Percentiles rank a stretch among this genome's conserved stretches.
These are phyloP conservation scores for Fusarium praegraminearum DNA, from an alignment of 2,329 filamentous ascomycete species.

Conservation along the genomic window DNA sequence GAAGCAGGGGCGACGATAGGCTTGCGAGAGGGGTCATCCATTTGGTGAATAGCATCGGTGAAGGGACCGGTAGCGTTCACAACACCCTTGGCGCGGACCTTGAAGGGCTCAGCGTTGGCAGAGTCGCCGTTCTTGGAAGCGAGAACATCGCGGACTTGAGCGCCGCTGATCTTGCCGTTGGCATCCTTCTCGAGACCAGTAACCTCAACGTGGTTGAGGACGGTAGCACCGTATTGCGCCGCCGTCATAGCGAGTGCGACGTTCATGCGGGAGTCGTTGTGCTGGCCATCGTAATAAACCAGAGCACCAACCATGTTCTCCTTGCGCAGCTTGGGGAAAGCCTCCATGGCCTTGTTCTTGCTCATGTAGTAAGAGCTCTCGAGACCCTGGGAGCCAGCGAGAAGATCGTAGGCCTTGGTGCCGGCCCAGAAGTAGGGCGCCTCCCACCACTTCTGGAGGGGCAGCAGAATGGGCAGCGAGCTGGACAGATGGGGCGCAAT, in stretches of 20 bases:
- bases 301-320: slow-evolving; percentile 80
- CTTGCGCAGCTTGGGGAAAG: slow-evolving; percentile 82
- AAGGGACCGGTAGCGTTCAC: slow-evolving; percentile 89
- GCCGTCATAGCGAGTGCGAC: slow-evolving; percentile 85
- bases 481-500: slow-evolving; percentile 84
- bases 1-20: slow-evolving; percentile 84
- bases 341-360: slow-evolving; percentile 79
- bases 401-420: slow-evolving; percentile 82
- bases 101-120: slow-evolving; percentile 65
- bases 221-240: slow-evolving; percentile 81
- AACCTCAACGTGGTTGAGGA: slow-evolving; percentile 85
- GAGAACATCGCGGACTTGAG: slow-evolving; percentile 66
- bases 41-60: slow-evolving; percentile 81
- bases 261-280: slow-evolving; percentile 91
- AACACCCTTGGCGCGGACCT: slow-evolving; percentile 81
- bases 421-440: slow-evolving; percentile 78
- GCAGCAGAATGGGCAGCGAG: slow-evolving; percentile 87
- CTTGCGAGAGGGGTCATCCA: slow-evolving; percentile 77
- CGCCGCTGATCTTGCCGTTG: slow-evolving; percentile 76
- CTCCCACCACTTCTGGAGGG: slow-evolving; percentile 86
- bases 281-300: slow-evolving; percentile 88
- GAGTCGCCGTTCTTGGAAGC: slow-evolving; percentile 71
- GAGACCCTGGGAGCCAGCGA: slow-evolving; percentile 84
- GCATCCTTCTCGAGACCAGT: slow-evolving; percentile 79
- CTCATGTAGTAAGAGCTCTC: slow-evolving; percentile 86